Base-by-base conservation (phyloP, 1,139 yeast genomes). In the Pichia sp. region DNA sequence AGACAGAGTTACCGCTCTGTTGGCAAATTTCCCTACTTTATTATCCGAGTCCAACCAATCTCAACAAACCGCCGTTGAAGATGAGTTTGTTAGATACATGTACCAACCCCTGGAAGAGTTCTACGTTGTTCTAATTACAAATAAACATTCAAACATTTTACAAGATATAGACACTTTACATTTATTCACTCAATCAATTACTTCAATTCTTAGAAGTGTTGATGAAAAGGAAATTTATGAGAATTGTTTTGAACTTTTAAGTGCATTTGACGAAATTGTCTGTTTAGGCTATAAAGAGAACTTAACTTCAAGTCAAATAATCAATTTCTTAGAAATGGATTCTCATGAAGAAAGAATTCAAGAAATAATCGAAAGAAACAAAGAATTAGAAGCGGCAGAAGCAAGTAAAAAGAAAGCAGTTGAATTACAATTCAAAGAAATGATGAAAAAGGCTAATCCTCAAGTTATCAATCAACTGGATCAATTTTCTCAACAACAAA, bases 341-440 rank as follows among this genome's bases (percentile, higher is more conserved):
- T 84, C 95, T 31, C 97, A 91, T 60, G 98, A 93, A 65, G 99
- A 93, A 66, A 89, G 87, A 70, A 89, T 93, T 57, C 97, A 91
- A 69, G 97, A 93, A 62, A 89, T 91, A 60, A 91, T 93, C 56
- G 97, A 91, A 64, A 80, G 94, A 61, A 91, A 91, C 67, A 93
- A 91, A 67, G 98, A 91, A 66, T 71, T 87, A 59, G 98, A 91
- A 65, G 98, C 98, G 33, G 82, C 88, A 39, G 98, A 91, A 64
- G 96, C 91, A 65, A 82, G 97, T 64, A 91, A 89, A 68, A 84
- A 94, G 64, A 81, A 87, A 62, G 98, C 97, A 37, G 86, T 84
- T 64, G 96, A 91, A 64, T 83, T 93, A 50, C 96, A 89, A 59
- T 78, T 95, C 63, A 81, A 79, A 56, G 96, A 87, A 61, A 75